Conservation (phyloP, 805 yeast genomes). For the Candida sonorensis region DNA sequence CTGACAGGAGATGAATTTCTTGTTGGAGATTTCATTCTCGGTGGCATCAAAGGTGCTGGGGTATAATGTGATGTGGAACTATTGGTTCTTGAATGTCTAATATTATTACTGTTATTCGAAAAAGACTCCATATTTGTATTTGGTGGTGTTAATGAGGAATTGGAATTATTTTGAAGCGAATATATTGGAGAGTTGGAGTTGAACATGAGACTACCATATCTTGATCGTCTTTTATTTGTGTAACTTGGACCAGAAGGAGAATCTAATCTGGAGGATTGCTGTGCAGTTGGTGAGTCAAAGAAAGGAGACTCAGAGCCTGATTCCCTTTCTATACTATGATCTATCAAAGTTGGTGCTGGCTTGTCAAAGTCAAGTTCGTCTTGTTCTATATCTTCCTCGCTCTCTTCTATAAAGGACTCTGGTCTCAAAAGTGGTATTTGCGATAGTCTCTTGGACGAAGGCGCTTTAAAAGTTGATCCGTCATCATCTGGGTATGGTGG, state of each 20-base stretch:
- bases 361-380: constrained; percentile 1
- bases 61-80: constrained; percentile 15
- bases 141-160: constrained; percentile 5
- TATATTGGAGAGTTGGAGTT: constrained; percentile 9
- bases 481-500: neutral
- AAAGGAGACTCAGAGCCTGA: no score
- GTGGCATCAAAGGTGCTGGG: constrained; percentile 17
- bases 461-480: neutral
- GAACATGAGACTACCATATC: constrained; percentile 1
- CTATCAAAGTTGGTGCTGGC: constrained; percentile 2
- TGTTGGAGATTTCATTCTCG: constrained; percentile 19
- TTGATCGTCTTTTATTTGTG: constrained; percentile 1
- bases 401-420: constrained; percentile 15
- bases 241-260: constrained; percentile 1
- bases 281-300: constrained; percentile 3
- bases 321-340: no score
- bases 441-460: constrained; percentile 4
- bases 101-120: no score
- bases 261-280: no score
- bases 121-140: no score
- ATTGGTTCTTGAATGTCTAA: constrained; percentile 11
- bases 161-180: constrained; percentile 11
- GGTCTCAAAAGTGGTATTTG: constrained; percentile 10
- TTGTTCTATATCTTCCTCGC: constrained; percentile 10
- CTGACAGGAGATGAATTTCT: no score